phyloP scores from a whole-genome alignment of 164 flowering plant genomes.

The Vitis vinifera region ASM3070453v1 NC_081821.1:3609001-3609500 shows the following conservation, averaged over 20 bases:
- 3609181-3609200: neutral
- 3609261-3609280: constrained; percentile 30
- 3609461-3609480: constrained; percentile 47
- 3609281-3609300: constrained; percentile 38
- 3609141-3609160: no score
- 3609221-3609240: neutral
- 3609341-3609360: constrained; percentile 40
- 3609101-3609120: constrained; percentile 4
- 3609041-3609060: constrained; percentile 57
- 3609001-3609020: constrained; percentile 48
- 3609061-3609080: neutral
- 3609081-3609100: neutral
- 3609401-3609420: constrained; percentile 44
- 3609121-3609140: no score
- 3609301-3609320: constrained; percentile 40
- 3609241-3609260: neutral
- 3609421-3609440: constrained; percentile 47
- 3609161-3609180: no score
- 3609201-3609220: neutral
- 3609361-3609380: constrained; percentile 40
- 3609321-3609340: constrained; percentile 37
- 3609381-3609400: constrained; percentile 43
- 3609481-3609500: constrained; percentile 37
- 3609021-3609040: constrained; percentile 57
- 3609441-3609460: constrained; percentile 44